Percentiles rank a stretch among this genome's conserved stretches.
Conservation (phyloP, 495 filamentous ascomycete genomes). For the Evernia prunastri region DNA sequence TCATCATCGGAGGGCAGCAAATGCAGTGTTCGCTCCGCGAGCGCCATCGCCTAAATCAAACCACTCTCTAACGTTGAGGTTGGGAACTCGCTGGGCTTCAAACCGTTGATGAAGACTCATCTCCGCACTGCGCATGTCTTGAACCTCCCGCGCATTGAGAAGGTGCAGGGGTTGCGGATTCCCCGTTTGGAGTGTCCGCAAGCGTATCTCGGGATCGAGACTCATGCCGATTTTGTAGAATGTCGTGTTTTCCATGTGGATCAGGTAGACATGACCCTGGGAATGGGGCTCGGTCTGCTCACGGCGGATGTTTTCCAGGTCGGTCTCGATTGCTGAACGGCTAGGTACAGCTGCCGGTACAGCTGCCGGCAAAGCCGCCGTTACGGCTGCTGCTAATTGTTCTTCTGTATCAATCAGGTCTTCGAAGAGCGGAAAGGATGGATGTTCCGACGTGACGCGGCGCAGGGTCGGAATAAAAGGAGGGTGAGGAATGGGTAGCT, state of each 20-base stretch:
- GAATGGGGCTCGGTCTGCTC: conserved; percentile 23
- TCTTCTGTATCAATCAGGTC: conserved; percentile 17
- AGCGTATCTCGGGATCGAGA: conserved; percentile 25
- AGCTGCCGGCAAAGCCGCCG: not conserved
- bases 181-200: conserved; percentile 25
- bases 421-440: conserved; percentile 20
- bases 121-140: conserved; percentile 24
- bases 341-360: not conserved
- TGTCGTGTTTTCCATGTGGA: conserved; percentile 20
- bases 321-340: conserved; percentile 11
- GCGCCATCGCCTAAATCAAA: conserved; percentile 19
- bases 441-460: conserved; percentile 17
- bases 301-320: conserved; percentile 19
- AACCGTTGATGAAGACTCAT: conserved; percentile 15
- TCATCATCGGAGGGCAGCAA: conserved; percentile 4
- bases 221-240: conserved; percentile 26
- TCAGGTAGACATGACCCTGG: conserved; percentile 22
- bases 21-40: conserved; percentile 3
- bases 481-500: conserved; percentile 21
- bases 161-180: conserved; percentile 22
- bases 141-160: conserved; percentile 9
- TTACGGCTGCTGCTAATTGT: conserved; percentile 6
- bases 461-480: conserved; percentile 24
- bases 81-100: conserved; percentile 16
- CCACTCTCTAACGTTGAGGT: conserved; percentile 24